These are phyloP conservation scores for Ceratocystis diversiconidia DNA, from an alignment of 2,329 filamentous ascomycete genomes.

Conservation along the genomic window DNA sequence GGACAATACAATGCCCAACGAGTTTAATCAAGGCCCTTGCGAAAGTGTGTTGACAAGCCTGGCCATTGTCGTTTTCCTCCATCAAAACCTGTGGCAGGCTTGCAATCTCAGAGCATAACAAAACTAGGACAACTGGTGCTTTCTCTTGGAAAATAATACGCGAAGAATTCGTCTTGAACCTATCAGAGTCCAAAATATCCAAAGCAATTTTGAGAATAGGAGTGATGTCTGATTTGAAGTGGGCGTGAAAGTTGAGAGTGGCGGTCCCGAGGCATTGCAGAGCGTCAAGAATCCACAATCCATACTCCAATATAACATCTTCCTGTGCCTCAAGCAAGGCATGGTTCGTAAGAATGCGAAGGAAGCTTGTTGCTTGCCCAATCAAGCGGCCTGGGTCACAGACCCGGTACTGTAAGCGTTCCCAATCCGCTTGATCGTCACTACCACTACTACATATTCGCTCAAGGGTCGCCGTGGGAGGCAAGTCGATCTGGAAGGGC, in stretches of 20 bases:
- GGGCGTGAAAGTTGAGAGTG: slow-evolving; percentile 28
- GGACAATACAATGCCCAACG: slow-evolving; percentile 22
- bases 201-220: slow-evolving; percentile 28
- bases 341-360: slow-evolving; percentile 31
- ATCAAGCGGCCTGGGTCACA: slow-evolving; percentile 31
- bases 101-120: slow-evolving; percentile 32
- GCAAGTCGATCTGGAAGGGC: slow-evolving; percentile 26
- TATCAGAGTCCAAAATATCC: slow-evolving; percentile 23
- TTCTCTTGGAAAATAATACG: slow-evolving; percentile 12
- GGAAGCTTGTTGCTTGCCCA: slow-evolving; percentile 32
- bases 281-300: slow-evolving; percentile 38
- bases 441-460: slow-evolving; percentile 22
- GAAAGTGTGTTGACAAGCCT: slow-evolving; percentile 25
- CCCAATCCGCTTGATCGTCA: slow-evolving; percentile 20
- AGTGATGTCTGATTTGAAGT: slow-evolving; percentile 24
- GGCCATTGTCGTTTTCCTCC: slow-evolving; percentile 22
- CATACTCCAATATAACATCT: slow-evolving; percentile 26
- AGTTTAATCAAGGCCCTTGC: slow-evolving; percentile 29
- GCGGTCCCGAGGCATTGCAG: slow-evolving; percentile 30
- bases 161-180: slow-evolving; percentile 11
- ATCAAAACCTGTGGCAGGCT: slow-evolving; percentile 25
- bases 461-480: slow-evolving; percentile 28
- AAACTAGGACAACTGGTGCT: slow-evolving; percentile 24
- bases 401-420: slow-evolving; percentile 30
- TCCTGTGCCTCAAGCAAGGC: slow-evolving; percentile 26